phyloP scores from a whole-genome alignment of 148 eudicot genomes.

The Fagopyrum esculentum region DNA sequence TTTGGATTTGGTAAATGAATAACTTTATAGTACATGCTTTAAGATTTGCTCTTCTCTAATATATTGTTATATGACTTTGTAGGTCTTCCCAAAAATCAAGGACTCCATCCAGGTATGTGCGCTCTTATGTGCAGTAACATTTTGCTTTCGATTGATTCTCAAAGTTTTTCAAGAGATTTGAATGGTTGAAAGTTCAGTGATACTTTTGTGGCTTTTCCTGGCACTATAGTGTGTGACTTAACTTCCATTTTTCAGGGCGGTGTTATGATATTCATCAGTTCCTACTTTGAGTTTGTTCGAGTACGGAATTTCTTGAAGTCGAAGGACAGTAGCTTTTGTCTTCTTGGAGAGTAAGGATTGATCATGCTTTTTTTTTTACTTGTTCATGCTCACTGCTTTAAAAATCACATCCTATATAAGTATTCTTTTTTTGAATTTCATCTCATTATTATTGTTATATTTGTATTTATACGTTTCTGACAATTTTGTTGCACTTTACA shows the following conservation, averaged over 20 bases:
- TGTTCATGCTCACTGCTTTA: not conserved
- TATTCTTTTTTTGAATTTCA: not conserved
- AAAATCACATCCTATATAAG: not conserved
- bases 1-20: not conserved
- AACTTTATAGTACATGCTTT: not conserved
- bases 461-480: not conserved
- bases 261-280: constrained; percentile 67
- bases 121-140: not conserved
- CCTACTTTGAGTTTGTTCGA: constrained; percentile 82
- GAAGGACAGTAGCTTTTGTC: constrained; percentile 77
- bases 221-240: too few species aligned
- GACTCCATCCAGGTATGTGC: constrained; percentile 73
- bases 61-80: constrained; percentile 17
- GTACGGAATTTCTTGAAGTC: constrained; percentile 77
- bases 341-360: constrained; percentile 72
- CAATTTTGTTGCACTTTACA: not conserved
- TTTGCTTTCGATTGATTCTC: constrained; percentile 6
- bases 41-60: not conserved
- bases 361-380: constrained; percentile 2
- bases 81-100: constrained; percentile 93
- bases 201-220: not conserved
- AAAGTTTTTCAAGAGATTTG: not conserved
- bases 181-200: not conserved
- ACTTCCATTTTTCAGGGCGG: constrained; percentile 58
- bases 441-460: not conserved